Evolutionary conservation across 345 rosid species (phyloP).

Genomic region (Brassica incana): DNA sequence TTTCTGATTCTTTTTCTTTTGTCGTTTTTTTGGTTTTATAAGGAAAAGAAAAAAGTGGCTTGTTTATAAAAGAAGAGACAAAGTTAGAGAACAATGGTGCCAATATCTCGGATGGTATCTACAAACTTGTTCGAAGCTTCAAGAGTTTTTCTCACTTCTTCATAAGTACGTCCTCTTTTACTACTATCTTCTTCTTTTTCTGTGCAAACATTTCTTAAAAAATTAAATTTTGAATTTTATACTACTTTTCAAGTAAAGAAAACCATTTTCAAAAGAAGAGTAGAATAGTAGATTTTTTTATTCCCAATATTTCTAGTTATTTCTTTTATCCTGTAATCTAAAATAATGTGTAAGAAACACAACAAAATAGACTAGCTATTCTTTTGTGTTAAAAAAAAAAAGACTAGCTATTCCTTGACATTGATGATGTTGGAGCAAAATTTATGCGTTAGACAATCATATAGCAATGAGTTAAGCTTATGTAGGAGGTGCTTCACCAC

Average conservation of each 20-base stretch:
- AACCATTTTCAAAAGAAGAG: neutral
- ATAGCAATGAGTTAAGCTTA: neutral
- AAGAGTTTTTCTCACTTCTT: slow-evolving; percentile 52
- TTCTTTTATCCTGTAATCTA: neutral
- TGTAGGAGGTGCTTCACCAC: neutral
- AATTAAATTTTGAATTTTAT: too few species aligned
- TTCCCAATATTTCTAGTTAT: neutral
- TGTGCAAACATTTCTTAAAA: neutral
- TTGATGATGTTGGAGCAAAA: neutral
- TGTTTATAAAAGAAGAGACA: slow-evolving; percentile 29
- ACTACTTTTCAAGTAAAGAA: neutral
- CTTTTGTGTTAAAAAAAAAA: too few species aligned
- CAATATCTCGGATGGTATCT: slow-evolving; percentile 22
- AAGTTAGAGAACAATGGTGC: slow-evolving; percentile 21
- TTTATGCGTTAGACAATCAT: neutral
- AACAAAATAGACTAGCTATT: neutral
- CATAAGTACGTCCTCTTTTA: slow-evolving; percentile 30
- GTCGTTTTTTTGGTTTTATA: neutral
- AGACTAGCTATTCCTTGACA: neutral
- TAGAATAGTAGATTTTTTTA: neutral
- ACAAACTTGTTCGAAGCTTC: slow-evolving; percentile 42
- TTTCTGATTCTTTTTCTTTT: neutral
- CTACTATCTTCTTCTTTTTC: neutral
- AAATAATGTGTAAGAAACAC: neutral
- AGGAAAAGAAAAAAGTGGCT: slow-evolving; percentile 45